Percentiles rank a stretch among this genome's conserved stretches.
Evolutionary conservation across 805 yeast species (phyloP).

Genomic region (Saccharomycopsis amapae): DNA sequence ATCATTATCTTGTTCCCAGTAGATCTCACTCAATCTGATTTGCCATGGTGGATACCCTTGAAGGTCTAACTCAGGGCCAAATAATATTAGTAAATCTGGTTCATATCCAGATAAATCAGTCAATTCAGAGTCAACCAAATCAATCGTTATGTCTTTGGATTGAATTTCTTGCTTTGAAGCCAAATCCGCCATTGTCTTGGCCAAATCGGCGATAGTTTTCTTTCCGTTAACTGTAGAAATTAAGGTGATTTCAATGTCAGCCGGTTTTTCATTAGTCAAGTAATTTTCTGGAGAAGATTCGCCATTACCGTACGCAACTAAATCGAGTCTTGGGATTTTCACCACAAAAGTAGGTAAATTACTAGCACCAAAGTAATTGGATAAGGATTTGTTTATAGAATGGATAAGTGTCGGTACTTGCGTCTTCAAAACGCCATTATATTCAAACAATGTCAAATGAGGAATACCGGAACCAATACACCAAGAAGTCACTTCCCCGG

Average conservation of each 20-base stretch:
- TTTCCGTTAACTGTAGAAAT: slow-evolving; percentile 79
- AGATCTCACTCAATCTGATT: slow-evolving; percentile 80
- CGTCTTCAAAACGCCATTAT: slow-evolving; percentile 51
- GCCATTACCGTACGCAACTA: slow-evolving; percentile 36
- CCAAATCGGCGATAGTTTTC: slow-evolving; percentile 79
- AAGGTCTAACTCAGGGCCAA: slow-evolving; percentile 80
- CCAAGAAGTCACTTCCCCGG: slow-evolving; percentile 81
- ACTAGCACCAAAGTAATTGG: slow-evolving; percentile 66
- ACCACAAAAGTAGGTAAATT: slow-evolving; percentile 56
- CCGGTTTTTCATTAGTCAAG: slow-evolving; percentile 16
- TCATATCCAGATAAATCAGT: slow-evolving; percentile 78
- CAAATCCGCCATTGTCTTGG: slow-evolving; percentile 77
- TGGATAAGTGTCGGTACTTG: slow-evolving; percentile 49
- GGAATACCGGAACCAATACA: slow-evolving; percentile 81
- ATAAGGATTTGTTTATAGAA: slow-evolving; percentile 51
- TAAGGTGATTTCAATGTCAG: slow-evolving; percentile 57
- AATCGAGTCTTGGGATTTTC: slow-evolving; percentile 60
- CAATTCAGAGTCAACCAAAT: slow-evolving; percentile 67
- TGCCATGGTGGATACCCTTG: slow-evolving; percentile 99
- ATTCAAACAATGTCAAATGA: slow-evolving; percentile 68
- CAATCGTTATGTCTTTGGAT: slow-evolving; percentile 62
- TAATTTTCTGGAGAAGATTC: slow-evolving; percentile 8
- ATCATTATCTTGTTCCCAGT: slow-evolving; percentile 82
- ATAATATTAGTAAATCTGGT: slow-evolving; percentile 80
- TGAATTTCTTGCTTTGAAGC: slow-evolving; percentile 54